phyloP scores from a whole-genome alignment of 1,284 basidiomycete species.

The Wolfiporia cocos region DNA sequence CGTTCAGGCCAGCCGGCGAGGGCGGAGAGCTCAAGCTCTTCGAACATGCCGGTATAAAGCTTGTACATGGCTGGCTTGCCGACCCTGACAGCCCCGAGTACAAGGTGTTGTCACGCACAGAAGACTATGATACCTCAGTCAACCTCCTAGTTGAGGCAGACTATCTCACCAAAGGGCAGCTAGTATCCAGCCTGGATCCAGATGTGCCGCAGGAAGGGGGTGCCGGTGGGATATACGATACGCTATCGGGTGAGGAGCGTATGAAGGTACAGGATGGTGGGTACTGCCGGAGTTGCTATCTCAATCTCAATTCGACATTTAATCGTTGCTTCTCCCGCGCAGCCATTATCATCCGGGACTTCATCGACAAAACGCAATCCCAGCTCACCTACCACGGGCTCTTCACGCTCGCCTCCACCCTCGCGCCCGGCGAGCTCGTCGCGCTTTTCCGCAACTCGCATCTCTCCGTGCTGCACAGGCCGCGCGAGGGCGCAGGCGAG shows the following conservation, averaged over 20 bases:
- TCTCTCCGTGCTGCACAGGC: slow-evolving; percentile 80
- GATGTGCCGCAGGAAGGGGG: slow-evolving; percentile 7
- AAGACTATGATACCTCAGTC: slow-evolving; percentile 69
- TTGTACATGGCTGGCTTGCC: slow-evolving; percentile 91
- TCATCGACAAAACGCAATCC: slow-evolving; percentile 68
- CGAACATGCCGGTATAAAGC: slow-evolving; percentile 70
- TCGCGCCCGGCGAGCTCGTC: slow-evolving; percentile 53
- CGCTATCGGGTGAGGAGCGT: slow-evolving; percentile 43
- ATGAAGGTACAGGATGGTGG: slow-evolving; percentile 64
- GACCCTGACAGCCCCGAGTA: slow-evolving; percentile 67
- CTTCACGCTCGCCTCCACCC: slow-evolving; percentile 56
- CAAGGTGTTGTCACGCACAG: slow-evolving; percentile 41
- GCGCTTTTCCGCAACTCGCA: slow-evolving; percentile 89
- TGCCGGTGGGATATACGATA: slow-evolving; percentile 14
- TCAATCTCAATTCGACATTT: not conserved
- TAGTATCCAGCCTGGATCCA: slow-evolving; percentile 36
- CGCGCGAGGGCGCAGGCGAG: slow-evolving; percentile 21
- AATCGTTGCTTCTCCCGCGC: not conserved
- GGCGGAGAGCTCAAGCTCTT: slow-evolving; percentile 81
- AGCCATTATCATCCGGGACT: slow-evolving; percentile 67
- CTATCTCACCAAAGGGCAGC: slow-evolving; percentile 56
- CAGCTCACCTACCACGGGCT: slow-evolving; percentile 85
- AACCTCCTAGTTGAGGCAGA: slow-evolving; percentile 74
- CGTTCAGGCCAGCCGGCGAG: slow-evolving; percentile 58
- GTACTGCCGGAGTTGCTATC: slow-evolving; percentile 24